These are phyloP conservation scores for Coniochaeta sp. DNA, from an alignment of 2,329 filamentous ascomycete species.

Conservation along the genomic window DNA sequence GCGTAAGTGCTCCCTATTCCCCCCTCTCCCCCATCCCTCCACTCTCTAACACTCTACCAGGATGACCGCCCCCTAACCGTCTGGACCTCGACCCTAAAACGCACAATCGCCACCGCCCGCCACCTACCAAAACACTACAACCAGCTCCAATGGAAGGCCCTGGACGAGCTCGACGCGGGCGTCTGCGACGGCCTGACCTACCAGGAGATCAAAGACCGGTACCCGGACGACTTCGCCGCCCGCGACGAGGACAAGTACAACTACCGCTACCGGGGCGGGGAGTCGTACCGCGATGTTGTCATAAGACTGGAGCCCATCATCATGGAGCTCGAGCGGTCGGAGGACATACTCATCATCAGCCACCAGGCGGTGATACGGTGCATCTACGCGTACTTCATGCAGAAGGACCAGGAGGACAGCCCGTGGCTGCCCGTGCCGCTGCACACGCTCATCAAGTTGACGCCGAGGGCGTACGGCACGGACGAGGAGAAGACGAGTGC, in stretches of 20 bases:
- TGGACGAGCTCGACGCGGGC: constrained; percentile 93
- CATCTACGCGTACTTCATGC: constrained; percentile 99
- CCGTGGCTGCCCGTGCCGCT: constrained; percentile 99
- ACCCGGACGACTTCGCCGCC: constrained; percentile 89
- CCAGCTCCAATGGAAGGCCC: constrained; percentile 96
- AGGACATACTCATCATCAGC: constrained; percentile 96
- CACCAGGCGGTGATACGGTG: constrained; percentile 95
- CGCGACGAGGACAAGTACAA: constrained; percentile 99
- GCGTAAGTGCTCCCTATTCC: too few relatives aligned
- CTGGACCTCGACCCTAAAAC: constrained; percentile 59
- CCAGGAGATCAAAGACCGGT: constrained; percentile 84
- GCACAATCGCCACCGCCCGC: constrained; percentile 86
- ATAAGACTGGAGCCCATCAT: constrained; percentile 98
- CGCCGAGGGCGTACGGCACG: constrained; percentile 88
- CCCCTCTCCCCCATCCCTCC: too few relatives aligned
- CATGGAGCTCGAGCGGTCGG: constrained; percentile 94
- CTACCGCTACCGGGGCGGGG: constrained; percentile 94
- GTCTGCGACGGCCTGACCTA: constrained; percentile 97
- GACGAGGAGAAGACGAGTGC: constrained; percentile 83
- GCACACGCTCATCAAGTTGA: constrained; percentile 94
- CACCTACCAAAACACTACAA: constrained; percentile 78
- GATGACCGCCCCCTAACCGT: constrained; percentile 55
- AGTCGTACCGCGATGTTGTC: constrained; percentile 93
- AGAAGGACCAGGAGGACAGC: constrained; percentile 83
- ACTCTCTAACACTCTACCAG: constrained; percentile 26